A percentile compares a stretch with the other conserved stretches of the same genome.
Conservation (phyloP, 345 rosid species). For the Hirschfeldia incana region DNA sequence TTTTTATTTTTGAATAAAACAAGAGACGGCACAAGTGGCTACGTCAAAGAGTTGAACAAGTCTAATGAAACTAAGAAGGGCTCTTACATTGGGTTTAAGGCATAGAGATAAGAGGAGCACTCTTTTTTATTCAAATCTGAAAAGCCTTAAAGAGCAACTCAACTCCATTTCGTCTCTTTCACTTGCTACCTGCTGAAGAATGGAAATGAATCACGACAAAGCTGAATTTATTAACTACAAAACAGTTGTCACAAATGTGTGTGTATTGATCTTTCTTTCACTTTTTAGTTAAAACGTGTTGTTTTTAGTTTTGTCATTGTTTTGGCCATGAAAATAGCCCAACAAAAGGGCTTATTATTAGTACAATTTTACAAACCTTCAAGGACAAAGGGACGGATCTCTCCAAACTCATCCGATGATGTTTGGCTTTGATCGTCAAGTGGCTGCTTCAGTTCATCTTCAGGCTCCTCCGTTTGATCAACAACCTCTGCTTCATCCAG, state of each 20-base stretch:
- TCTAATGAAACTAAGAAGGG: slow-evolving; percentile 1
- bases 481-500: slow-evolving; percentile 26
- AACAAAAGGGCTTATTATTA: neutral
- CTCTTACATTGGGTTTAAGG: slow-evolving; percentile 34
- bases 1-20: neutral
- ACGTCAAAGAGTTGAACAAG: slow-evolving; percentile 22
- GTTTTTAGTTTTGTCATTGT: neutral
- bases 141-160: slow-evolving; percentile 21
- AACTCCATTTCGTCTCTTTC: slow-evolving; percentile 9
- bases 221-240: neutral
- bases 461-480: slow-evolving; percentile 30
- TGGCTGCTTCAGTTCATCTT: slow-evolving; percentile 42
- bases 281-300: slow-evolving; percentile 12
- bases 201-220: slow-evolving; percentile 25
- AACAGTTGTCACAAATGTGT: slow-evolving; percentile 5
- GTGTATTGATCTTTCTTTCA: slow-evolving; percentile 23
- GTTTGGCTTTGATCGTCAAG: slow-evolving; percentile 41
- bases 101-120: slow-evolving; percentile 12
- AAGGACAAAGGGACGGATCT: slow-evolving; percentile 70
- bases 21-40: slow-evolving; percentile 13
- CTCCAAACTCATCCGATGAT: slow-evolving; percentile 26
- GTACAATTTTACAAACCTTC: slow-evolving; percentile 86
- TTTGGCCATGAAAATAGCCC: neutral
- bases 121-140: slow-evolving; percentile 21
- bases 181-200: slow-evolving; percentile 26